Conservation (phyloP, 441 rosid genomes). For the Dalechampia spathulata region DNA sequence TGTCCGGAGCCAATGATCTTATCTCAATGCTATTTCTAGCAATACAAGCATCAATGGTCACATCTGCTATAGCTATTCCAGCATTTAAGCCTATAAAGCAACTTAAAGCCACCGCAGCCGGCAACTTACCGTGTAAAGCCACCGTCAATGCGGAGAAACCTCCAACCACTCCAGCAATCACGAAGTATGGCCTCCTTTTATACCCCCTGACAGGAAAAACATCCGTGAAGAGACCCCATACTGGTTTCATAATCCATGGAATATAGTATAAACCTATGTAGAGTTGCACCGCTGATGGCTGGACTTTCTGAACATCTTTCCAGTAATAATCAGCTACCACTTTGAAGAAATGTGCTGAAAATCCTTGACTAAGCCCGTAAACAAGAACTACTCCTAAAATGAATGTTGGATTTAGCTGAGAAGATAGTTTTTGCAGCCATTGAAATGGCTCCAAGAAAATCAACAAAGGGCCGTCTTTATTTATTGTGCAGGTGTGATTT, state of each 20-base stretch:
- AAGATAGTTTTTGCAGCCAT: constrained; percentile 68
- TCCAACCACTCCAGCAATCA: constrained; percentile 61
- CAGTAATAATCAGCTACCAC: constrained; percentile 68
- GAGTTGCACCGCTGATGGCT: constrained; percentile 62
- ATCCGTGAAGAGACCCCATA: constrained; percentile 79
- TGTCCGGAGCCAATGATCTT: constrained; percentile 55
- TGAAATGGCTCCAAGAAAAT: constrained; percentile 51
- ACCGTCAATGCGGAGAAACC: constrained; percentile 38
- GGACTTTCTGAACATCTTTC: constrained; percentile 67
- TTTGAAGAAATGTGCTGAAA: constrained; percentile 61
- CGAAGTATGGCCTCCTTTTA: constrained; percentile 64
- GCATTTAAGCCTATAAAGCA: constrained; percentile 60
- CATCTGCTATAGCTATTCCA: constrained; percentile 74
- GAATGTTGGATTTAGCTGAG: constrained; percentile 51
- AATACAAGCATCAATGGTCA: constrained; percentile 79
- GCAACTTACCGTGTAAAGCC: constrained; percentile 39
- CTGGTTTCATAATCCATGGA: constrained; percentile 79
- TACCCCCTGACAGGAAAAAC: constrained; percentile 66
- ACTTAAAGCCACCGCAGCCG: constrained; percentile 41
- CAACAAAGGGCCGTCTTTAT: constrained; percentile 15
- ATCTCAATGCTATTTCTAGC: constrained; percentile 56
- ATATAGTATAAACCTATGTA: constrained; percentile 63
- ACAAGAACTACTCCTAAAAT: constrained; percentile 41
- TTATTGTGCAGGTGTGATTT: background rate
- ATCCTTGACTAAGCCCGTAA: constrained; percentile 75